Evolutionary conservation across 1,139 yeast genomes (phyloP).

Genomic region (Scheffersomyces cryptocercus): DNA sequence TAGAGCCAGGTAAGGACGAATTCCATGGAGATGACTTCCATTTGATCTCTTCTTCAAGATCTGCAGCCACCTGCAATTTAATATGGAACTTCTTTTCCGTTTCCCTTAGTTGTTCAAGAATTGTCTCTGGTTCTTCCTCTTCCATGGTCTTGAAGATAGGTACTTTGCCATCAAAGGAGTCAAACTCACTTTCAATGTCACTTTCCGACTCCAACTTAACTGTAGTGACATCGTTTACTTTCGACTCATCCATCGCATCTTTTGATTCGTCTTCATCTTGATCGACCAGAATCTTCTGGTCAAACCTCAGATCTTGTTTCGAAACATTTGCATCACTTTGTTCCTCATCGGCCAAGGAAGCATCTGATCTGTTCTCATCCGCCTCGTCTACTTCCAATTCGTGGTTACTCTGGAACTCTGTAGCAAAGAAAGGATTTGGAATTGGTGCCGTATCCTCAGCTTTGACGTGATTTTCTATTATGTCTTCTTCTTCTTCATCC

Average conservation of each 20-base stretch:
- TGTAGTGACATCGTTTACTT: neutral
- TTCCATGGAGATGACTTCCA: slow-evolving; percentile 7
- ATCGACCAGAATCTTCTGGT: neutral
- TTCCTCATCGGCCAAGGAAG: slow-evolving; percentile 29
- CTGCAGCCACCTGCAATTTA: slow-evolving; percentile 31
- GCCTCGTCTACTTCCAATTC: slow-evolving; percentile 12
- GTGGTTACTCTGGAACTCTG: slow-evolving; percentile 5
- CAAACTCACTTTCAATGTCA: neutral
- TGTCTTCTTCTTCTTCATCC: slow-evolving; percentile 4
- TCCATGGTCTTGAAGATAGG: slow-evolving; percentile 35
- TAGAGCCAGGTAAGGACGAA: neutral
- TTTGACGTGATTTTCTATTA: neutral
- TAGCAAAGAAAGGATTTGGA: slow-evolving; percentile 20
- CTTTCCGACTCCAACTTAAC: neutral
- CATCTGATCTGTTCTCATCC: slow-evolving; percentile 27
- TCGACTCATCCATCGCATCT: neutral
- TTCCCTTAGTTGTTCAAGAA: slow-evolving; percentile 28
- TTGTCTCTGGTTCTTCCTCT: slow-evolving; percentile 33
- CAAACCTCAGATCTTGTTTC: slow-evolving; percentile 8
- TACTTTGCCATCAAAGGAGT: slow-evolving; percentile 1
- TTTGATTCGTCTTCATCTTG: neutral
- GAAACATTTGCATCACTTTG: slow-evolving; percentile 5
- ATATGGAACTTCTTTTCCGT: slow-evolving; percentile 36
- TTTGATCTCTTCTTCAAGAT: slow-evolving; percentile 24
- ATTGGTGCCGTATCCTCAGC: slow-evolving; percentile 15